Evolutionary conservation across 768 basidiomycete species (phyloP), one percentile per base, ranked within the genome.

Genomic region (Rhizopogon vesiculosus): DNA sequence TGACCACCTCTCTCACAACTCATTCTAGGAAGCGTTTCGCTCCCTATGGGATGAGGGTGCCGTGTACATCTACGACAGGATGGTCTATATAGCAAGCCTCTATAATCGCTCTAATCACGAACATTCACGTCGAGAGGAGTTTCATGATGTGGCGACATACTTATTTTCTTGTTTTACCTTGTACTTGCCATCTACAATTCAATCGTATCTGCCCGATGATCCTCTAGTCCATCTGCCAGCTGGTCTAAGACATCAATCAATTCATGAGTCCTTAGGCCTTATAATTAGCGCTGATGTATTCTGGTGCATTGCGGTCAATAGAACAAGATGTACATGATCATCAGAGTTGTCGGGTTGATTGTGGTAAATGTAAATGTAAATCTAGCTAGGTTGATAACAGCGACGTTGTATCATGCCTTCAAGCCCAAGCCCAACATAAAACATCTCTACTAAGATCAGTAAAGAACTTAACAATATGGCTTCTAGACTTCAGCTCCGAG

Each of bases 81-180:
- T 76, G 83, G 83, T 76, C 69, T 60, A 80, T 79, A 87, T 49
- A 51, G 57, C 71, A 74, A 70, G 84, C 88, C 88, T 78, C 77
- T 69, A 82, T 90, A 90, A 91, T 91, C 89, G 82, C 89, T 90
- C 86, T 76, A 69, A 84, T 84, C 84, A 79, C 87, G 76, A 67
- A 73, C 54, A 66, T 66, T 60, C 73, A 90, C 85, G 86, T 80
- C 63, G 84, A 82, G 74, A 80, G 80, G 87, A 87, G 89, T 91
- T 91, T 91, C 89, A 90, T 91, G 85, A 75, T 75, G 81, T 71
- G 88, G 88, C 86, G 56, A 89, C 78, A 88, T 57, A 33, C 51
- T 13, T 43, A n/a, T 28, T 35, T 49, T 12, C 35, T 43, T 2
- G 7, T 31, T 33, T 51, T 18, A 2, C 39, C 39, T 7, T 56